phyloP scores from a whole-genome alignment of 1,139 yeast genomes.

The Suhomyces panamericanus region DNA sequence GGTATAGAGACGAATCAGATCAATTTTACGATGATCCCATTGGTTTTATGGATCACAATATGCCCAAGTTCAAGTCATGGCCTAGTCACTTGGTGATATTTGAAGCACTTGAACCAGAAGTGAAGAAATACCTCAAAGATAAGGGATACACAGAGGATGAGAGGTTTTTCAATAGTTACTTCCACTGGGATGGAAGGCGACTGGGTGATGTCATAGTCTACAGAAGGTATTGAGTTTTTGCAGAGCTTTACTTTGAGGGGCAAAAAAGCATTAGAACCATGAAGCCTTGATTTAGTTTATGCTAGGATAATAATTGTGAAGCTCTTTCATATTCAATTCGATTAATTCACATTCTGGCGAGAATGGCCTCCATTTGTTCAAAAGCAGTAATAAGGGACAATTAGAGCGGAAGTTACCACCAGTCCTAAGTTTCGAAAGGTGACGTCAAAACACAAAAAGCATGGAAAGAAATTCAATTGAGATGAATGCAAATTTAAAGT shows the following conservation, averaged over 20 bases:
- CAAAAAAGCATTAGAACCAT: background rate
- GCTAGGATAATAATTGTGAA: too few relatives aligned
- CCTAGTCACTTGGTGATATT: slow-evolving; percentile 74
- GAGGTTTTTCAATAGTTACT: slow-evolving; percentile 72
- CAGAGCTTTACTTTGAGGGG: too few relatives aligned
- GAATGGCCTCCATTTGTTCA: too few relatives aligned
- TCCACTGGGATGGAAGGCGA: slow-evolving; percentile 87
- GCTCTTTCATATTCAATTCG: too few relatives aligned
- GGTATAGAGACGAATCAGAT: slow-evolving; percentile 86
- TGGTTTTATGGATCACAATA: slow-evolving; percentile 31
- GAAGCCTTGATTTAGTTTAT: background rate
- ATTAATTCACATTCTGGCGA: too few relatives aligned
- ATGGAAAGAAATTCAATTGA: too few relatives aligned
- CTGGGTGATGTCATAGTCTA: slow-evolving; percentile 75
- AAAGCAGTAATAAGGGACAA: too few relatives aligned
- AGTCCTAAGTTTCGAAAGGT: too few relatives aligned
- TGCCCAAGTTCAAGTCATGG: slow-evolving; percentile 43
- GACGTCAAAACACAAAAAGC: too few relatives aligned
- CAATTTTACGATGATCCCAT: slow-evolving; percentile 68
- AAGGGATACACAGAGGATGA: slow-evolving; percentile 44
- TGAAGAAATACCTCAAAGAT: background rate
- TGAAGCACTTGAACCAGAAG: slow-evolving; percentile 49
- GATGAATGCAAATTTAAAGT: too few relatives aligned
- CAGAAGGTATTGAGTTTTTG: background rate
- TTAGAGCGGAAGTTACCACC: too few relatives aligned